These are phyloP conservation scores for Cladophialophora chaetospira DNA, from an alignment of 2,329 filamentous ascomycete genomes.

Conservation along the genomic window DNA sequence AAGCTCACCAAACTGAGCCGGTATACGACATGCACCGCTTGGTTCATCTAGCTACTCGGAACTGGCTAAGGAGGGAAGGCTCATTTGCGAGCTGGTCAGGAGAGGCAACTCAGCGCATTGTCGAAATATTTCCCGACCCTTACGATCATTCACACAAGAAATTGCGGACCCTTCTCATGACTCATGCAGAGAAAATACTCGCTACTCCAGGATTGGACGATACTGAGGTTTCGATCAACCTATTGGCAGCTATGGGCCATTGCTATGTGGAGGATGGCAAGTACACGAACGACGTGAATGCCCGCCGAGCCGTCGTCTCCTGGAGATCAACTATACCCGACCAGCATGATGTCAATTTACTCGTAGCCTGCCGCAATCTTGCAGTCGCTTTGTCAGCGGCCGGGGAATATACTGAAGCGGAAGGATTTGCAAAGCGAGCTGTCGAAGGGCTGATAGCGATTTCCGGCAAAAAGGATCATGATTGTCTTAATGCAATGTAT, in stretches of 20 bases:
- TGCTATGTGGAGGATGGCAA: background rate
- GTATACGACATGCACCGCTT: background rate
- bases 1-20: background rate
- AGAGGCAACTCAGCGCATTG: background rate
- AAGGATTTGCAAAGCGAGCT: constrained; percentile 47
- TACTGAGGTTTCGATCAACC: background rate
- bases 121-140: background rate
- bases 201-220: background rate
- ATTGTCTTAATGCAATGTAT: too few species aligned
- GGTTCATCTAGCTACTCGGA: background rate
- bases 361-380: background rate
- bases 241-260: background rate
- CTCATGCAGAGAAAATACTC: background rate
- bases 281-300: background rate
- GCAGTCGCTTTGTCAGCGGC: background rate
- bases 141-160: background rate
- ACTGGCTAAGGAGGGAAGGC: background rate
- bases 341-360: background rate
- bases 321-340: background rate
- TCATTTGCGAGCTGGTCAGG: background rate
- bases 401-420: background rate
- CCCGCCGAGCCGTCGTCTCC: background rate
- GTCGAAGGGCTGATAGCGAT: constrained; percentile 64
- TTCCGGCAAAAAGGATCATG: too few species aligned
- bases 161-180: background rate